These are phyloP conservation scores for Davidsoniella virescens DNA, from an alignment of 2,329 filamentous ascomycete species.

Conservation along the genomic window DNA sequence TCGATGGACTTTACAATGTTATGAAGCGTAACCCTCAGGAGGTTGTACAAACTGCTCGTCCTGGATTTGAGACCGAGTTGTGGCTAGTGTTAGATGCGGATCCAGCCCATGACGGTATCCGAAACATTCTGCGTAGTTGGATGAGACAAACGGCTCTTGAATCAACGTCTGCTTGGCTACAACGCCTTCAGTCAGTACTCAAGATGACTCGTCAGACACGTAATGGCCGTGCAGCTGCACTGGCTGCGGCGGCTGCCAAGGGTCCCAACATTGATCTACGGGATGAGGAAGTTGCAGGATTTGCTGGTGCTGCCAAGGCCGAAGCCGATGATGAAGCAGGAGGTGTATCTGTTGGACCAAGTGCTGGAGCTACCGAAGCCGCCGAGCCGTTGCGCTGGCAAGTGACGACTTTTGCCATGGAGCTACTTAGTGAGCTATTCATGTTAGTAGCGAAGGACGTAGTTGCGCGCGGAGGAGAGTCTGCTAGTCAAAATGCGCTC, in stretches of 20 bases:
- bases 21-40: constrained; percentile 86
- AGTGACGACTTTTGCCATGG: constrained; percentile 84
- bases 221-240: constrained; percentile 15
- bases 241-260: background rate
- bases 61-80: constrained; percentile 73
- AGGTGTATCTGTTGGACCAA: background rate
- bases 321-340: constrained; percentile 25
- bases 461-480: constrained; percentile 60
- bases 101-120: constrained; percentile 63
- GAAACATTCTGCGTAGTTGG: constrained; percentile 84
- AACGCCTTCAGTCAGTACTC: constrained; percentile 73
- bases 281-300: constrained; percentile 93
- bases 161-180: constrained; percentile 73
- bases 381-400: constrained; percentile 92
- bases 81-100: constrained; percentile 75
- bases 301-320: constrained; percentile 39
- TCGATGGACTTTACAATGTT: constrained; percentile 80
- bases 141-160: constrained; percentile 71
- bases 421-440: constrained; percentile 71
- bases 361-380: constrained; percentile 37
- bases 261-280: constrained; percentile 54
- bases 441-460: constrained; percentile 57
- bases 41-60: constrained; percentile 58
- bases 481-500: constrained; percentile 58
- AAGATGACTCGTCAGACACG: constrained; percentile 50